Evolutionary conservation across 2,329 filamentous ascomycete genomes (phyloP).

Genomic region (Fusarium vanettenii): DNA sequence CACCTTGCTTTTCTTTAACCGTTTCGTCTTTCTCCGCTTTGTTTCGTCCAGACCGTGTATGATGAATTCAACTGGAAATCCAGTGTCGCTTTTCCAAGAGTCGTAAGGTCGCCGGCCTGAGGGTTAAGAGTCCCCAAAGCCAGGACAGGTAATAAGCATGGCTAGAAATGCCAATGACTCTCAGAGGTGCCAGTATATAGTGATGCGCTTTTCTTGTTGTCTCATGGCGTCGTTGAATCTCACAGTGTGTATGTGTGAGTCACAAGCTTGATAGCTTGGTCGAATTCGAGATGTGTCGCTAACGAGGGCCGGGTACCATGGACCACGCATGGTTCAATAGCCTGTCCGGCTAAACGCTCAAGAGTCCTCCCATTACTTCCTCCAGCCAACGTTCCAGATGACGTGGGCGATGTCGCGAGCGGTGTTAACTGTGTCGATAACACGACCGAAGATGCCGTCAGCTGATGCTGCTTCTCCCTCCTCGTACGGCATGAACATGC

Average conservation of each 20-base stretch:
- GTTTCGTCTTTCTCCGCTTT: constrained; percentile 21
- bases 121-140: constrained; percentile 2
- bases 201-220: constrained; percentile 28
- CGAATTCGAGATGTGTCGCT: constrained; percentile 29
- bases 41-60: constrained; percentile 28
- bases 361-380: constrained; percentile 55
- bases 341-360: neutral
- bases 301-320: constrained; percentile 15
- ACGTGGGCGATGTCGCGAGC: constrained; percentile 77
- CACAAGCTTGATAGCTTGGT: constrained; percentile 33
- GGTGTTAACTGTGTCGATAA: constrained; percentile 84
- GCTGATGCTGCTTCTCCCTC: constrained; percentile 73
- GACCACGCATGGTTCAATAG: constrained; percentile 7
- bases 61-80: constrained; percentile 20
- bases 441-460: constrained; percentile 78
- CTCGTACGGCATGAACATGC: constrained; percentile 92
- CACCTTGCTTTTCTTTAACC: constrained; percentile 41
- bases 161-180: constrained; percentile 19
- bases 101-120: neutral
- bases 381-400: constrained; percentile 78
- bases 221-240: constrained; percentile 34
- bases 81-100: constrained; percentile 30
- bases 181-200: constrained; percentile 29
- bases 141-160: constrained; percentile 11
- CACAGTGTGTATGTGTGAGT: constrained; percentile 21